Evolutionary conservation across 441 rosid genomes (phyloP), one percentile per base, ranked within the genome.

Genomic region (Arabidopsis hybrid): DNA sequence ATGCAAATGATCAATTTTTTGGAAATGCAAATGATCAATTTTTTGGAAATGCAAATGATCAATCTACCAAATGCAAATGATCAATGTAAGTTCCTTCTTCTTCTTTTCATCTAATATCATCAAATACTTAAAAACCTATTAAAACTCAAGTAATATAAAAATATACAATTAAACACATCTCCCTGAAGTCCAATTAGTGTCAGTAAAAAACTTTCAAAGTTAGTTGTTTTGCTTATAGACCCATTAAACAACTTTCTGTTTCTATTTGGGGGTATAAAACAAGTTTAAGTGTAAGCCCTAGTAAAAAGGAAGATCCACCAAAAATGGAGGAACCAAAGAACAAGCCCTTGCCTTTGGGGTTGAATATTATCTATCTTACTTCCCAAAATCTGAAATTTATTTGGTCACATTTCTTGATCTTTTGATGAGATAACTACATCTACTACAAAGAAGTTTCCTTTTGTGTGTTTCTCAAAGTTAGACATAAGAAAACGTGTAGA

Each of bases 231-330:
- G 29, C 45, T 47, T 18, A 59, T 47, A 21, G 49, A 70, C 46
- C 32, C 53, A 26, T 56, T 13, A 29, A 26, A 67, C 60, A 35
- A 66, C 36, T 49, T 8, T 8, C 12, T 7, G 16, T 32, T 7
- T 12, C 4, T 7, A 42, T 42, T 55, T 18, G 8, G n/a, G 11
- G 62, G 60, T 17, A 5, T 53, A 18, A 67, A 67, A 12, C 38
- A 51, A 36, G 39, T 75, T 60, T 32, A 52, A 55, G 51, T 77
- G 42, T 59, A 64, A 60, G 35, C 59, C 80, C 80, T 71, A 59
- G 64, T 71, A 71, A 59, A 59, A 35, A 65, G 80, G 80, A 77
- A 59, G 80, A 77, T 71, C 80, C 80, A 51, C 68, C 68, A 50
- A 77, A 77, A 71, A 65, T 35, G 68, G 71, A 60, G 74, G 68